Percentiles rank a stretch among this genome's conserved stretches.
Conservation (phyloP, 345 rosid species). For the Eucalyptus urophylla region DNA sequence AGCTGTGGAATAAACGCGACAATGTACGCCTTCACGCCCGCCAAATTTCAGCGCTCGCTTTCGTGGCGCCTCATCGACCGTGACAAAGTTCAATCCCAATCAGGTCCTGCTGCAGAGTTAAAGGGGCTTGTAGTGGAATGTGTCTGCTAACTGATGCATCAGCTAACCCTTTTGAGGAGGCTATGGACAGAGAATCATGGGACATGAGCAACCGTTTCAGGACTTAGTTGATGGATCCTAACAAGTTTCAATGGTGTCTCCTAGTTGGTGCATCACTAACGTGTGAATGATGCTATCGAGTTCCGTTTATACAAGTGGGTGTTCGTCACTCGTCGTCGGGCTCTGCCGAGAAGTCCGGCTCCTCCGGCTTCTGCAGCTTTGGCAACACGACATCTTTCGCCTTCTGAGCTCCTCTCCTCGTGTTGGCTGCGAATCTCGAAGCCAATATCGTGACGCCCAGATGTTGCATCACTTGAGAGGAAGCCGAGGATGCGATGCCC, state of each 20-base stretch:
- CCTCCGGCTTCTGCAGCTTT: slow-evolving; percentile 65
- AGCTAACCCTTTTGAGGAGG: background rate
- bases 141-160: background rate
- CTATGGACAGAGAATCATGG: background rate
- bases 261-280: background rate
- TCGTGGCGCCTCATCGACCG: background rate
- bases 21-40: background rate
- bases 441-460: slow-evolving; percentile 50
- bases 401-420: slow-evolving; percentile 53
- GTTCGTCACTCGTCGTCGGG: slow-evolving; percentile 17
- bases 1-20: background rate
- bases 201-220: background rate
- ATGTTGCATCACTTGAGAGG: slow-evolving; percentile 18
- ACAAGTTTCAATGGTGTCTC: background rate
- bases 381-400: slow-evolving; percentile 34
- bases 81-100: background rate
- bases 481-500: background rate
- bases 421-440: slow-evolving; percentile 64
- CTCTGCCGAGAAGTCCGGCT: slow-evolving; percentile 66
- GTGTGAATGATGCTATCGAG: background rate
- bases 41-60: background rate
- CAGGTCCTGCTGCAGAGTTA: background rate
- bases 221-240: background rate
- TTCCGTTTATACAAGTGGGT: background rate
- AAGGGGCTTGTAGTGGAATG: background rate